Conservation (phyloP, 2,329 filamentous ascomycete genomes). For the Neopestalotiopsis sp. region DNA sequence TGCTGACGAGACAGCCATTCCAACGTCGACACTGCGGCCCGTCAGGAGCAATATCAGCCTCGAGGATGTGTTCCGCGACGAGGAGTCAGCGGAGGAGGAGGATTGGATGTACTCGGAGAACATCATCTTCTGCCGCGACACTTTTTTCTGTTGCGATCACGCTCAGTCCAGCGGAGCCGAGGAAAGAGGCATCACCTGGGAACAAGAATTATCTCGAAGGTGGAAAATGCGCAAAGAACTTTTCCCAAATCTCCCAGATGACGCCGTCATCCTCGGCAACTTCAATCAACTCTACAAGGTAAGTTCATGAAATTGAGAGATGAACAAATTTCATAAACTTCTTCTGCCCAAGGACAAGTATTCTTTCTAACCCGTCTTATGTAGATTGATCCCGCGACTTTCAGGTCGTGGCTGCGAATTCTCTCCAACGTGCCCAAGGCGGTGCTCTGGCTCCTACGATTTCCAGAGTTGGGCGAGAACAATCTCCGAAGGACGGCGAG, state of each 20-base stretch:
- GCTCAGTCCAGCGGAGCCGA: slow-evolving; percentile 82
- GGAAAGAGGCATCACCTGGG: slow-evolving; percentile 76
- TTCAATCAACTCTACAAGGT: slow-evolving; percentile 99
- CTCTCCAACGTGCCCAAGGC: slow-evolving; percentile 84
- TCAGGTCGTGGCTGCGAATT: slow-evolving; percentile 94
- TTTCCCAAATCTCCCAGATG: slow-evolving; percentile 82
- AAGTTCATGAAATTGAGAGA: slow-evolving; percentile 31
- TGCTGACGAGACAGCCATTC: slow-evolving; percentile 87
- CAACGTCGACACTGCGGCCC: slow-evolving; percentile 79
- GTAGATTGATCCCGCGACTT: slow-evolving; percentile 95
- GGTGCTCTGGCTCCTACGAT: slow-evolving; percentile 93
- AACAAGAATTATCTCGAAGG: slow-evolving; percentile 78
- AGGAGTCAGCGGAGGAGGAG: slow-evolving; percentile 72
- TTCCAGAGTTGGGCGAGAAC: slow-evolving; percentile 89
- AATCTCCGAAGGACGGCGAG: slow-evolving; percentile 82
- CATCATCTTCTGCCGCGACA: slow-evolving; percentile 91
- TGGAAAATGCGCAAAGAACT: slow-evolving; percentile 95
- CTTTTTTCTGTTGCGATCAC: slow-evolving; percentile 98
- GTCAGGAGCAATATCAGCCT: slow-evolving; percentile 77
- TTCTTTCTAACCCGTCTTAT: not conserved
- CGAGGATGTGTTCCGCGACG: slow-evolving; percentile 70
- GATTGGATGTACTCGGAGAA: slow-evolving; percentile 98
- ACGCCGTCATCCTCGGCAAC: slow-evolving; percentile 91
- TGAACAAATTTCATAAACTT: no score
- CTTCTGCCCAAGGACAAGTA: no score